Conservation (phyloP, 805 yeast genomes). For the Cephaloascus fragrans region DNA sequence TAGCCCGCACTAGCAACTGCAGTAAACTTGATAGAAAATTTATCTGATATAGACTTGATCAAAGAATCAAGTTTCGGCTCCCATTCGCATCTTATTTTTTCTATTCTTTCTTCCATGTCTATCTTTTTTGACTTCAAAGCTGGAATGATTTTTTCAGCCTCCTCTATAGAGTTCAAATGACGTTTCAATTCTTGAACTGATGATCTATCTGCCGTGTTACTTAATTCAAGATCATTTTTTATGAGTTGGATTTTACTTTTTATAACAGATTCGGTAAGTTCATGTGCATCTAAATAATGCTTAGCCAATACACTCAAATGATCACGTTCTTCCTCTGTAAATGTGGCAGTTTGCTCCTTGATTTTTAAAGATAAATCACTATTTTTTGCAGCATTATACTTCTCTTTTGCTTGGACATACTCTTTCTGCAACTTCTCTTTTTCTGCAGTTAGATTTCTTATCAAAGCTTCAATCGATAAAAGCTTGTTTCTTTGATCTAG, state of each 20-base stretch:
- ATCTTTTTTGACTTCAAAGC: constrained; percentile 12
- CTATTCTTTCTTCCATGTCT: constrained; percentile 24
- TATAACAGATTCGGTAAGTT: constrained; percentile 27
- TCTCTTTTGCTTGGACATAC: constrained; percentile 21
- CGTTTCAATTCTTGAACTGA: constrained; percentile 28
- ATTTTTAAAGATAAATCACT: constrained; percentile 26
- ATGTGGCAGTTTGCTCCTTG: constrained; percentile 14
- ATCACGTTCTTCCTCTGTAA: constrained; percentile 7
- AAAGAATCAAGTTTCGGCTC: constrained; percentile 49
- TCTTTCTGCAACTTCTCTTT: constrained; percentile 15
- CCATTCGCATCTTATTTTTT: constrained; percentile 37
- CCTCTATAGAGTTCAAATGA: constrained; percentile 21
- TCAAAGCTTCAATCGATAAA: constrained; percentile 7
- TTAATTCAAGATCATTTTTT: constrained; percentile 31
- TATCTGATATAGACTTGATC: constrained; percentile 45
- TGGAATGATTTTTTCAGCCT: constrained; percentile 30
- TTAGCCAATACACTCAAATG: constrained; percentile 27
- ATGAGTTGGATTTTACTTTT: constrained; percentile 30
- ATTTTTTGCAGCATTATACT: constrained; percentile 27
- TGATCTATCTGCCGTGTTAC: constrained; percentile 25
- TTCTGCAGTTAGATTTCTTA: constrained; percentile 14
- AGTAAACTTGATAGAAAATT: constrained; percentile 58
- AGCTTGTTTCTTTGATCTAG: background rate
- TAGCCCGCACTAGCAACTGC: constrained; percentile 85
- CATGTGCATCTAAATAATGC: constrained; percentile 20